Conservation (phyloP, 805 yeast genomes). For the Cyberlindnera americana region DNA sequence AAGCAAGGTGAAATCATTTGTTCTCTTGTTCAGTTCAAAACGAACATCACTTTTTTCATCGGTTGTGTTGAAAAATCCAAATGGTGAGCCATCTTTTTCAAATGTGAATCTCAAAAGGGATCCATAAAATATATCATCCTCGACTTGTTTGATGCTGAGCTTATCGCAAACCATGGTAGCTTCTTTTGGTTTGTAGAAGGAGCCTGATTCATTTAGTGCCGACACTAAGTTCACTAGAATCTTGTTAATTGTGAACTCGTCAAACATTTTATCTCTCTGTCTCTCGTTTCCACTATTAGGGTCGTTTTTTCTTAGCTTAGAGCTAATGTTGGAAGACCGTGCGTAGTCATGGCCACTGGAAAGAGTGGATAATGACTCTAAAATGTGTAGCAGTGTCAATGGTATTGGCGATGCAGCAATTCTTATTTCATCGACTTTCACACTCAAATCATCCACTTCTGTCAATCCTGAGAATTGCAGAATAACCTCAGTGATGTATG, state of each 20-base stretch:
- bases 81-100: slow-evolving; percentile 20
- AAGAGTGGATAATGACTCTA: slow-evolving; percentile 26
- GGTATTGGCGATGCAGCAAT: slow-evolving; percentile 39
- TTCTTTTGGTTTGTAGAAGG: slow-evolving; percentile 36
- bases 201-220: slow-evolving; percentile 39
- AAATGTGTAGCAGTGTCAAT: slow-evolving; percentile 20
- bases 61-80: slow-evolving; percentile 29
- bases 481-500: slow-evolving; percentile 32
- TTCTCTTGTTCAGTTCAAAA: slow-evolving; percentile 42
- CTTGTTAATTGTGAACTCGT: slow-evolving; percentile 35
- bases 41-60: slow-evolving; percentile 45
- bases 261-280: slow-evolving; percentile 18
- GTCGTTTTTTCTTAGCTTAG: slow-evolving; percentile 4
- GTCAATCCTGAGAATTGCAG: slow-evolving; percentile 47
- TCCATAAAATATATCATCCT: slow-evolving; percentile 43
- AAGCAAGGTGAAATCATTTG: slow-evolving; percentile 37
- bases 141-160: slow-evolving; percentile 41
- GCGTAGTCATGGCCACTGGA: slow-evolving; percentile 7
- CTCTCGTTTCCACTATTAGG: too few species aligned
- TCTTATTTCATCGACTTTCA: slow-evolving; percentile 36
- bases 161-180: slow-evolving; percentile 28
- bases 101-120: slow-evolving; percentile 36
- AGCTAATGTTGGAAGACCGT: slow-evolving; percentile 12
- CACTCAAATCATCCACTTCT: slow-evolving; percentile 29
- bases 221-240: slow-evolving; percentile 45